Conservation (phyloP, 169 alveolate genomes). For the Cryptosporidium andersoni region DNA sequence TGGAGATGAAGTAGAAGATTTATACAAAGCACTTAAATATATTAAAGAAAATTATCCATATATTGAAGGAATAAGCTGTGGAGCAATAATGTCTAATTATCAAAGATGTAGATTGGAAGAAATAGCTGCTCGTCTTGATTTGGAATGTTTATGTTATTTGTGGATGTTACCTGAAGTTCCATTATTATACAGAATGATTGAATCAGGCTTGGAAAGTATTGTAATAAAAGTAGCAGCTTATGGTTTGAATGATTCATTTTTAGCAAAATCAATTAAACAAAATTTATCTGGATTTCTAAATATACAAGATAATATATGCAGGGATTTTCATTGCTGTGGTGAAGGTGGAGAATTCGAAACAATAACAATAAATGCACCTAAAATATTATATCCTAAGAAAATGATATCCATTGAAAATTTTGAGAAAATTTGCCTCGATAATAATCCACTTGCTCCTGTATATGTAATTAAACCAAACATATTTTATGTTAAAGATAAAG, state of each 20-base stretch:
- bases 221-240: conserved; percentile 84
- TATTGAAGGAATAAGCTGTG: conserved; percentile 91
- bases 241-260: conserved; percentile 90
- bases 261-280: conserved; percentile 87
- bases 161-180: conserved; percentile 87
- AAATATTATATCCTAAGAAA: conserved; percentile 24
- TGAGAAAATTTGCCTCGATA: conserved; percentile 18
- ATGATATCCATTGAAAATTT: neutral
- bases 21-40: conserved; percentile 80
- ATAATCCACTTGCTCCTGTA: conserved; percentile 60
- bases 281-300: conserved; percentile 63
- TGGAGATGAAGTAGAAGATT: conserved; percentile 96
- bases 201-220: conserved; percentile 87
- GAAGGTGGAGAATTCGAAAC: conserved; percentile 99
- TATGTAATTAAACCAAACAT: conserved; percentile 21
- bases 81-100: conserved; percentile 96
- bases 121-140: conserved; percentile 84
- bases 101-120: conserved; percentile 95
- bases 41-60: conserved; percentile 84
- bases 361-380: conserved; percentile 92
- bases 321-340: conserved; percentile 96
- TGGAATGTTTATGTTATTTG: conserved; percentile 78
- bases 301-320: conserved; percentile 76
- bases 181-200: conserved; percentile 89
- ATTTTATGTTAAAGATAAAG: conserved; percentile 5